phyloP scores from a whole-genome alignment of 352 stramenopile species.

The Halophytophthora batemanensis region DNA sequence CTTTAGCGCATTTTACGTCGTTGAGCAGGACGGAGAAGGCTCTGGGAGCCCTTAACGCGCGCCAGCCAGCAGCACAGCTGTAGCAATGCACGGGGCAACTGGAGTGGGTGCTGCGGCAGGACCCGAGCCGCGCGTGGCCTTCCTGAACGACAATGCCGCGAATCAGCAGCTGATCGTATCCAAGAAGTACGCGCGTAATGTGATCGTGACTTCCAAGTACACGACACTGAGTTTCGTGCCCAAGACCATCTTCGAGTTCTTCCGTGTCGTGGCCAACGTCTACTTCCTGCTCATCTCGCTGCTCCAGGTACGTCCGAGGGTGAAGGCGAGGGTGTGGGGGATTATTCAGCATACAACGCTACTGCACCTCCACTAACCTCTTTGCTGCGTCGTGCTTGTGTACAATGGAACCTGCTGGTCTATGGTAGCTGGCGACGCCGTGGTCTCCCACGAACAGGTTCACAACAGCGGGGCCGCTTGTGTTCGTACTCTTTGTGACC shows the following conservation, averaged over 20 bases:
- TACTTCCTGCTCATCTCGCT: constrained; percentile 94
- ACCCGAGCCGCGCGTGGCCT: constrained; percentile 39
- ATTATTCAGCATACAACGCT: no score
- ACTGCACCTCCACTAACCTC: not conserved
- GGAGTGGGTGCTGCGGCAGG: constrained; percentile 8
- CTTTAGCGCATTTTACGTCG: no score
- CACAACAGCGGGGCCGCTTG: constrained; percentile 63
- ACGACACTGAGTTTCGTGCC: constrained; percentile 89
- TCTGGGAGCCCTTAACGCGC: no score
- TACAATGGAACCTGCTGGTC: not conserved
- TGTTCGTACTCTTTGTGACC: constrained; percentile 73
- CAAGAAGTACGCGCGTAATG: constrained; percentile 68
- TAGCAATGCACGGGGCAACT: not conserved
- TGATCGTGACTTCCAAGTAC: constrained; percentile 91
- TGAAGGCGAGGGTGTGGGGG: no score
- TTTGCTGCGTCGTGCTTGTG: not conserved
- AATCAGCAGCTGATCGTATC: constrained; percentile 51
- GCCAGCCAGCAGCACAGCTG: no score
- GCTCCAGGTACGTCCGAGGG: constrained; percentile 87
- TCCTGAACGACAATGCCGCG: constrained; percentile 47
- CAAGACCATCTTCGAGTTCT: constrained; percentile 93
- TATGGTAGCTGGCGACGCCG: constrained; percentile 43
- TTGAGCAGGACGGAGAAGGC: no score
- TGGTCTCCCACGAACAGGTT: constrained; percentile 72
- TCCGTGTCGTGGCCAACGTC: constrained; percentile 92